Evolutionary conservation across 768 basidiomycete species (phyloP).

Genomic region (Cystofilobasidium macerans): DNA sequence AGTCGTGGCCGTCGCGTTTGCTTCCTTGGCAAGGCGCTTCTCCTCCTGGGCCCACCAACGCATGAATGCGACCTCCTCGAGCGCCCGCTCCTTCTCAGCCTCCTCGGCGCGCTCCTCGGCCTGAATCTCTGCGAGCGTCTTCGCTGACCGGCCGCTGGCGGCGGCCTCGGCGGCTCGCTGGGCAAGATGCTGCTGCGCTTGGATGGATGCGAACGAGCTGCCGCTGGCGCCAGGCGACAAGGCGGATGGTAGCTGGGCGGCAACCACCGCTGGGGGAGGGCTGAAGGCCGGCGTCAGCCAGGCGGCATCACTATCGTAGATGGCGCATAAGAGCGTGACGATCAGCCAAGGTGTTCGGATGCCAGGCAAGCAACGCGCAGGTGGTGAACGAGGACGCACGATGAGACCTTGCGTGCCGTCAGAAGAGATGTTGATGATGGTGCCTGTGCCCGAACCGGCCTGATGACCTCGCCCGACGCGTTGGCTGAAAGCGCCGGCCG

Average conservation of each 20-base stretch:
- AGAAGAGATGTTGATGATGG: constrained; percentile 29
- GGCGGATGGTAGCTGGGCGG: constrained; percentile 42
- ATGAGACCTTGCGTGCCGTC: constrained; percentile 26
- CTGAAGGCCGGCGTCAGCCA: constrained; percentile 46
- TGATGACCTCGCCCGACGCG: constrained; percentile 22
- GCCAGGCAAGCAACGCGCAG: constrained; percentile 26
- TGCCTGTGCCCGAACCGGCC: constrained; percentile 8
- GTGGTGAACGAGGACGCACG: constrained; percentile 26
- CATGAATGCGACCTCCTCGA: constrained; percentile 65
- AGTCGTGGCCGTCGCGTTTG: no score
- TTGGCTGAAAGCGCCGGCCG: neutral
- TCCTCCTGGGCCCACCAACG: constrained; percentile 76
- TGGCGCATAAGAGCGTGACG: constrained; percentile 10
- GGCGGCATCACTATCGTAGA: constrained; percentile 39
- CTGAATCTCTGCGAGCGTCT: constrained; percentile 70
- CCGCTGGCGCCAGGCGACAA: constrained; percentile 27
- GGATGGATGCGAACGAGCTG: constrained; percentile 49
- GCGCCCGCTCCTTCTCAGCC: constrained; percentile 42
- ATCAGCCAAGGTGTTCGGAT: no score
- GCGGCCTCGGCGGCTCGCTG: constrained; percentile 40
- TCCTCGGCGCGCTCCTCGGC: constrained; percentile 72
- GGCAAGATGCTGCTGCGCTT: constrained; percentile 55
- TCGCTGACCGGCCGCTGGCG: constrained; percentile 46
- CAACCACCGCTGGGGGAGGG: constrained; percentile 26
- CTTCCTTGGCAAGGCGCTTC: constrained; percentile 26